Evolutionary conservation across 2,329 filamentous ascomycete species (phyloP), one percentile per base, ranked within the genome.

Genomic region (Aspergillus candidus): DNA sequence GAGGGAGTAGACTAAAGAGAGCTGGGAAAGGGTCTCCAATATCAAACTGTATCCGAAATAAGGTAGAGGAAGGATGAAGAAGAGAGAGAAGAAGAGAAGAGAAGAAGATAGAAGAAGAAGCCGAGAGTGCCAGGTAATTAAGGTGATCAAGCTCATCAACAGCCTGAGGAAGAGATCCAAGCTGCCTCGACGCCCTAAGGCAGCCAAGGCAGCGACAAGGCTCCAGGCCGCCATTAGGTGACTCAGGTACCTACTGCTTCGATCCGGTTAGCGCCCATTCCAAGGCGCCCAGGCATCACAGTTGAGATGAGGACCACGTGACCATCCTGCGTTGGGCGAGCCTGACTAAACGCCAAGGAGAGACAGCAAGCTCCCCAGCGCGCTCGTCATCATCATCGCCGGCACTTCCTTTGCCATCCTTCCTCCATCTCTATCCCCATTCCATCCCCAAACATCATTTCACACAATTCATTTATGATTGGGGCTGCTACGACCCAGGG

Each of bases 261-360:
- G 30, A 37, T 38, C 36, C 14, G 38, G 41, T 35, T 34, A 13
- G 30, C 35, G 44, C 27, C 53, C 55, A 52, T 53, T 47, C 17
- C 27, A 36, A 56, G 48, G 44, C 41, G 43, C 2, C 12, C 3
- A 51, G 54, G 51, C 52, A 48, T 37, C 44, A 38, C 17, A n/a
- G 43, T 32, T 11, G 35, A 35, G 32, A 4, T 7, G 13, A 4
- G 4, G 31, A 7, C 47, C 48, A 51, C 46, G 46, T 54, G 50
- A 12, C 8, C 4, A n/a, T 6, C 14, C 3, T 13, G 13, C n/a
- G 18, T 11, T 11, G 37, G 37, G 8, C 22, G 22, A 10, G 22
- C 22, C 4, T 27, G 22, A 27, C 22, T 2, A 27, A 27, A 7
- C 22, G 22, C 22, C 22, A 27, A 27, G 22, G 8, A 27, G 22